Percentiles rank a stretch among this genome's conserved stretches.
These are phyloP conservation scores for Penicillium olsonii DNA, from an alignment of 2,329 filamentous ascomycete genomes.

Conservation along the genomic window DNA sequence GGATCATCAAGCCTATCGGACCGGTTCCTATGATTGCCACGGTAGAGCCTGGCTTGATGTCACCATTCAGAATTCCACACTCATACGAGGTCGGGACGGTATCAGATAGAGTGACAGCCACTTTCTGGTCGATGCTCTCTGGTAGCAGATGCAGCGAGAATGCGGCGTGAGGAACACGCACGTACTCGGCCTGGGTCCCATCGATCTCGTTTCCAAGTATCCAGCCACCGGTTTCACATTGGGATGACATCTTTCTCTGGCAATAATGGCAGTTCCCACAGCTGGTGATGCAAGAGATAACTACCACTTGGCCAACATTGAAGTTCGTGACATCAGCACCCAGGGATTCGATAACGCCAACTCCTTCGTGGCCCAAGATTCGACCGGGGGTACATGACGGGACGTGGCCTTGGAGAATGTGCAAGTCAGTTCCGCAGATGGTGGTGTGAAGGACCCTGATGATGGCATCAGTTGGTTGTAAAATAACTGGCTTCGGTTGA, in stretches of 20 bases:
- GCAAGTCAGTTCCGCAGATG: conserved; percentile 57
- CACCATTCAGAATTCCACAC: conserved; percentile 53
- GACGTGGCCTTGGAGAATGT: conserved; percentile 57
- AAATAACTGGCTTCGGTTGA: conserved; percentile 43
- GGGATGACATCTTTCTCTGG: conserved; percentile 54
- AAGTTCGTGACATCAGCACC: conserved; percentile 51
- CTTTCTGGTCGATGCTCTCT: conserved; percentile 40
- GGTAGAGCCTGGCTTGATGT: conserved; percentile 51
- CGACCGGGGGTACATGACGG: conserved; percentile 48
- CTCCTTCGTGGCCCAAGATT: conserved; percentile 57
- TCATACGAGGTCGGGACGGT: conserved; percentile 56
- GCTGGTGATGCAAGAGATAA: conserved; percentile 55
- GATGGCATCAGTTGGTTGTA: conserved; percentile 48
- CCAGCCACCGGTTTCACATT: conserved; percentile 59
- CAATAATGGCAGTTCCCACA: conserved; percentile 57
- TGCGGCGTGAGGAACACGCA: conserved; percentile 54
- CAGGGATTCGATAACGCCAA: conserved; percentile 50
- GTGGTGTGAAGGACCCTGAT: conserved; percentile 50
- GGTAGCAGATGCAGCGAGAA: conserved; percentile 50
- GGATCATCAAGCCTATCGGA: conserved; percentile 53
- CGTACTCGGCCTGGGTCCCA: conserved; percentile 58
- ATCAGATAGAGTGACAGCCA: conserved; percentile 45
- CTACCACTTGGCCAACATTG: conserved; percentile 53
- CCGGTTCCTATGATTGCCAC: conserved; percentile 57
- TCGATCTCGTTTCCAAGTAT: conserved; percentile 56